Evolutionary conservation across 2,329 filamentous ascomycete genomes (phyloP).

Genomic region (Sclerotinia glacialis): DNA sequence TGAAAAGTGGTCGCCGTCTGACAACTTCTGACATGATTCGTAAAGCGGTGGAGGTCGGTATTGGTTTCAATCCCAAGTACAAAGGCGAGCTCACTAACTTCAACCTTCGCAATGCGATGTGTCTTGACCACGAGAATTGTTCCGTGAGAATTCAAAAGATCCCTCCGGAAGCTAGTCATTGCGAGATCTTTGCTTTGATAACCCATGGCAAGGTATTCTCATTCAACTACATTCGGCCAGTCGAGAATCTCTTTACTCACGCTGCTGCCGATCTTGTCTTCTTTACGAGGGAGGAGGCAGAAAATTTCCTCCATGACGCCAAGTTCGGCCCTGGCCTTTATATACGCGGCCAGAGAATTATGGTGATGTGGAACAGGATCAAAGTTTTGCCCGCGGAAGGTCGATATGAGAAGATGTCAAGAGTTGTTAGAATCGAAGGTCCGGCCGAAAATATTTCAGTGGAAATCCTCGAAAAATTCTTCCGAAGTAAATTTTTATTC

Average conservation of each 20-base stretch:
- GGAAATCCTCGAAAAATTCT: neutral
- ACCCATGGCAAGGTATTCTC: constrained; percentile 25
- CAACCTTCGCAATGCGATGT: constrained; percentile 18
- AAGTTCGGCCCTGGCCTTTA: neutral
- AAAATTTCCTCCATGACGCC: constrained; percentile 3
- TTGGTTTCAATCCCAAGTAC: constrained; percentile 20
- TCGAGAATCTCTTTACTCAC: neutral
- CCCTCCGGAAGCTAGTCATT: neutral
- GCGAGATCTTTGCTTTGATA: constrained; percentile 24
- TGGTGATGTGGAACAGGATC: constrained; percentile 17
- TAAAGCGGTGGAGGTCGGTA: constrained; percentile 7
- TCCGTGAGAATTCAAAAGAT: constrained; percentile 19
- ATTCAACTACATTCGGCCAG: constrained; percentile 14
- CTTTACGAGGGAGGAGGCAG: constrained; percentile 20
- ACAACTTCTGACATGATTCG: neutral
- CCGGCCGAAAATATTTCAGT: neutral
- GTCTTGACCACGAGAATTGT: constrained; percentile 20
- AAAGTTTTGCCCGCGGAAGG: constrained; percentile 1
- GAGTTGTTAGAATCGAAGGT: constrained; percentile 20
- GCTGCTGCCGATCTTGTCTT: constrained; percentile 25
- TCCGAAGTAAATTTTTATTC: constrained; percentile 18
- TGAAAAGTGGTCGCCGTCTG: neutral
- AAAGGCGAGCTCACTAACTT: constrained; percentile 20
- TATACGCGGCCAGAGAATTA: neutral
- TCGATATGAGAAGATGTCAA: constrained; percentile 14